These are phyloP conservation scores for Calocybe gangraenosa DNA, from an alignment of 768 basidiomycete species.

Conservation along the genomic window DNA sequence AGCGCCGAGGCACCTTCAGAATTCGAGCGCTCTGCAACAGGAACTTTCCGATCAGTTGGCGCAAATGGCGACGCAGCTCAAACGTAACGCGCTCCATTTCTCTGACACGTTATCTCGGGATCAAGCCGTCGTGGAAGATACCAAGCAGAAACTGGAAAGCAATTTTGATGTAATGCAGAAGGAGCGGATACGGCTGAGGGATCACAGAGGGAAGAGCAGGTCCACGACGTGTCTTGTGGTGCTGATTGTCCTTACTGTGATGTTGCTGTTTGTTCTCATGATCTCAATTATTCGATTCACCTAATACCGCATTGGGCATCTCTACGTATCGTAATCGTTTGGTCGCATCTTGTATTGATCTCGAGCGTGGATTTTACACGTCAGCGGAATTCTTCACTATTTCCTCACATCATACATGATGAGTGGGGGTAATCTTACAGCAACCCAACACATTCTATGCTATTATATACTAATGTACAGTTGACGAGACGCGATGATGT, in stretches of 20 bases:
- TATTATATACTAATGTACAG: too few species aligned
- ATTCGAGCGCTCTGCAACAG: constrained; percentile 64
- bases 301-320: not conserved
- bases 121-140: constrained; percentile 60
- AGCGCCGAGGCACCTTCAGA: constrained; percentile 40
- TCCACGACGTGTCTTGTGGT: constrained; percentile 73
- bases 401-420: too few species aligned
- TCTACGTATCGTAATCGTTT: too few species aligned
- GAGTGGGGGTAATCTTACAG: too few species aligned
- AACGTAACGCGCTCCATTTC: constrained; percentile 79
- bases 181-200: constrained; percentile 56
- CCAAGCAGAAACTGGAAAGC: constrained; percentile 69
- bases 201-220: constrained; percentile 59
- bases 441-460: too few species aligned
- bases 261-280: constrained; percentile 67
- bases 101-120: constrained; percentile 70
- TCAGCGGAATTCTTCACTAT: too few species aligned
- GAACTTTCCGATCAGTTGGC: constrained; percentile 72
- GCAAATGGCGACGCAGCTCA: constrained; percentile 85
- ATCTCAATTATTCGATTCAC: constrained; percentile 65
- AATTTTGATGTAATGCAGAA: constrained; percentile 68
- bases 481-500: too few species aligned
- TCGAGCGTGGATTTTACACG: too few species aligned
- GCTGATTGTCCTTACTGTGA: constrained; percentile 59
- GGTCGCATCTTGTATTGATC: too few species aligned